Base-by-base conservation (phyloP, 768 basidiomycete species). In the Boletus pseudopeckii region DNA sequence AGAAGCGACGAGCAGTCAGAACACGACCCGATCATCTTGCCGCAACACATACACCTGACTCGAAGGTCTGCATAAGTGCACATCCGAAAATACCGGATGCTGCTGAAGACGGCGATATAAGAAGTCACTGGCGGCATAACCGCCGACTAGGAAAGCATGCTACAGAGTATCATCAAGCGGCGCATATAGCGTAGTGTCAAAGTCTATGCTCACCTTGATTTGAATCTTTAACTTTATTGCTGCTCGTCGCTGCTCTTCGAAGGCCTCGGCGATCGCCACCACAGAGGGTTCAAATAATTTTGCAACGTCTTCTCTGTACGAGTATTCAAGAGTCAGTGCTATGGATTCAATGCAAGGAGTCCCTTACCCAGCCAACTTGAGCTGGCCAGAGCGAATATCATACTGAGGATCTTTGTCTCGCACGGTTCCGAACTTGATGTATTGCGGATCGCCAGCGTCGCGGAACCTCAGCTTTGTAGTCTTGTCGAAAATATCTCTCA, bases 71-170 rank as follows among this genome's bases (percentile, higher is more conserved):
- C 73, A 71, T 5, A 83, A 62, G 13, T 71, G 66, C 4, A 80
- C 59, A 0, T 73, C 72, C 0, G 70, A 64, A 17, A 70, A 69
- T 18, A 57, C 60, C 1, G 79, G 61, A 2, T 68, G 62, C 17
- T 66, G 59, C 17, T 74, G 73, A 18, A 84, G 73, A 33, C 70
- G 67, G 8, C 57, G 55, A 49, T 74, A 80, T 14, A 82, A 59
- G 66, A 72, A 80, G 24, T 76, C 74, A 46, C 72, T 80, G 13
- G 77, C 75, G 0, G 76, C 74, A 54, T 80, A 81, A 0, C 79
- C 79, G 2, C 80, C 80, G 1, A 82, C 79, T 2, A 84, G 71
- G 39, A 80, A 74, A n/a, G 76, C 71, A 15, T 71, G 52, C 72
- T 72, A 28, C 6, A 34, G 2, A 22, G 6, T 8, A 34, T 13